These are phyloP conservation scores for Penicillium thymicola DNA, from an alignment of 2,329 filamentous ascomycete species.

Conservation along the genomic window DNA sequence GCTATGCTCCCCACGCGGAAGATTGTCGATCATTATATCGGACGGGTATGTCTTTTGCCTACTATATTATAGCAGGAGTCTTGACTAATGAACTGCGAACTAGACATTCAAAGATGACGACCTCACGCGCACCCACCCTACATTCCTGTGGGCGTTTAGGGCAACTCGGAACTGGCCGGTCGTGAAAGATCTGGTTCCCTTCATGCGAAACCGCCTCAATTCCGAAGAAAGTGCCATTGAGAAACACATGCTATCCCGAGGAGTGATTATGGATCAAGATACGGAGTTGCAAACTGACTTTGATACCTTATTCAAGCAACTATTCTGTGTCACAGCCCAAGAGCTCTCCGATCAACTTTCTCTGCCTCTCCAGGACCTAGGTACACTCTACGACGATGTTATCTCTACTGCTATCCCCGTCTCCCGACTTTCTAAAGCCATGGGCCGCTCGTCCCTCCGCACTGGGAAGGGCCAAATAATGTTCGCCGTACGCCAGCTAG, in stretches of 20 bases:
- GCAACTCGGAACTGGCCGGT: constrained; percentile 74
- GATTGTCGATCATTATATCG: constrained; percentile 73
- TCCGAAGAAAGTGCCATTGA: constrained; percentile 46
- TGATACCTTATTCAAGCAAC: constrained; percentile 72
- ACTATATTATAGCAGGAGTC: neutral
- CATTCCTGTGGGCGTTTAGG: constrained; percentile 85
- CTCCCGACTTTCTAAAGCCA: constrained; percentile 27
- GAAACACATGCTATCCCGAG: constrained; percentile 50
- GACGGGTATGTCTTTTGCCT: constrained; percentile 48
- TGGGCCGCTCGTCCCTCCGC: constrained; percentile 27
- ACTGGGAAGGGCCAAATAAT: constrained; percentile 71
- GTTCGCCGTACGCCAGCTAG: constrained; percentile 68
- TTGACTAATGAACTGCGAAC: constrained; percentile 17
- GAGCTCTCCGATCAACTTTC: constrained; percentile 68
- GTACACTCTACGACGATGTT: constrained; percentile 73
- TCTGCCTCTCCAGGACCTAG: constrained; percentile 60
- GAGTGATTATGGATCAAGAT: constrained; percentile 31
- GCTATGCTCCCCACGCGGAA: constrained; percentile 53
- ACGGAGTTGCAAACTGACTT: constrained; percentile 65
- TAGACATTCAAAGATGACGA: constrained; percentile 64
- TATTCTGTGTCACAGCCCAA: constrained; percentile 76
- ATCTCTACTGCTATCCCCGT: constrained; percentile 58
- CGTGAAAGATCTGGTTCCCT: constrained; percentile 64
- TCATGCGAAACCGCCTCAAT: constrained; percentile 70
- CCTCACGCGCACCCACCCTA: constrained; percentile 71